Percentiles rank a stretch among this genome's conserved stretches.
Evolutionary conservation across 78 protist genomes (phyloP).

Genomic region (Capsaspora owczarzaki): DNA sequence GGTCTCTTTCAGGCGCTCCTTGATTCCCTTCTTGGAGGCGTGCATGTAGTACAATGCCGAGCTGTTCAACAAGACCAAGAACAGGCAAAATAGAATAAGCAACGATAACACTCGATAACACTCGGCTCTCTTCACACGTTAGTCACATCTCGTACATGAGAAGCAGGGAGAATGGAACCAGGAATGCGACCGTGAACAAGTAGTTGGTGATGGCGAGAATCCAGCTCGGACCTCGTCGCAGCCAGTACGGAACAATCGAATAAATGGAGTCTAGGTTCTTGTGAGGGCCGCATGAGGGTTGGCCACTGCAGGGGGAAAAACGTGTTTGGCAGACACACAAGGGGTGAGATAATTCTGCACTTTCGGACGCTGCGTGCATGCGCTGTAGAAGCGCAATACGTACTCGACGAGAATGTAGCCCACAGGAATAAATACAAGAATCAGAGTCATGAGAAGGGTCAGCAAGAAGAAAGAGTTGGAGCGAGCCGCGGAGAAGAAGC

Average conservation of each 20-base stretch:
- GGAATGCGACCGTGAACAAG: conserved; percentile 11
- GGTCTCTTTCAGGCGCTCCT: too few species aligned
- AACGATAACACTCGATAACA: neutral
- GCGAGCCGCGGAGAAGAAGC: neutral
- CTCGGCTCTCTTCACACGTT: neutral
- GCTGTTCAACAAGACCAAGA: neutral
- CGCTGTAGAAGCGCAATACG: too few species aligned
- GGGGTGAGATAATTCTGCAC: too few species aligned
- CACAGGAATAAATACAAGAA: neutral
- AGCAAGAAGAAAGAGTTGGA: neutral
- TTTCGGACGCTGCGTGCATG: too few species aligned
- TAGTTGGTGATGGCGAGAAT: neutral
- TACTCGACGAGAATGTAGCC: neutral
- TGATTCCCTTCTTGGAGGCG: too few species aligned
- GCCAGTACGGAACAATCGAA: neutral
- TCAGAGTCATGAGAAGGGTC: neutral
- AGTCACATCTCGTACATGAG: neutral
- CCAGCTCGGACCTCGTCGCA: neutral
- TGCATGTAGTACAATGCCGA: neutral
- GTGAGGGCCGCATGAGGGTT: conserved; percentile 1
- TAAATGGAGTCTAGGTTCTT: neutral
- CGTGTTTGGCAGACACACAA: too few species aligned
- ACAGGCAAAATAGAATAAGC: neutral
- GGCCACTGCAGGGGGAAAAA: too few species aligned
- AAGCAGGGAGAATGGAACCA: neutral